Evolutionary conservation across 1,139 yeast genomes (phyloP).

Genomic region (Wickerhamomyces sp.): DNA sequence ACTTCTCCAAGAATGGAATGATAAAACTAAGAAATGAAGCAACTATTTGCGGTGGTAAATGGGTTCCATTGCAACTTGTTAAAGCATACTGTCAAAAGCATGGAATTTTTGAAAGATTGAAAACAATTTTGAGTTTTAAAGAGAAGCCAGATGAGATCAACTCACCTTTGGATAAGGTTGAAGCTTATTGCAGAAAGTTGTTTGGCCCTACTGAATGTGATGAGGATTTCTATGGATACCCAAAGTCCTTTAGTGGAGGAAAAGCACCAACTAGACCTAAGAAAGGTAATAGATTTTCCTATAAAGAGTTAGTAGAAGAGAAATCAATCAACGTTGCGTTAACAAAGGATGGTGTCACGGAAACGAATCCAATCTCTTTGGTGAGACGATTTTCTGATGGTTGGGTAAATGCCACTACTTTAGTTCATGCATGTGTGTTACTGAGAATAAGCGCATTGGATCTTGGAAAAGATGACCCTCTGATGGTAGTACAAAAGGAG

Average conservation of each 20-base stretch:
- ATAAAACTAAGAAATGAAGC: conserved; percentile 15
- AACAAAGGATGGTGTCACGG: conserved; percentile 5
- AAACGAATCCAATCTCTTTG: conserved; percentile 1
- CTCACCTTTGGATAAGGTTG: conserved; percentile 10
- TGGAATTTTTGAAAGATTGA: conserved; percentile 12
- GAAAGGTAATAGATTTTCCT: conserved; percentile 1
- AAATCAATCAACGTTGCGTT: conserved; percentile 5
- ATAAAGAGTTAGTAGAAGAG: conserved; percentile 7
- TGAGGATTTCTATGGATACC: conserved; percentile 15
- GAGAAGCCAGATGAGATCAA: conserved; percentile 11
- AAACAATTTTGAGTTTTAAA: conserved; percentile 16
- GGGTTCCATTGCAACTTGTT: conserved; percentile 16
- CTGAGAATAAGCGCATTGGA: conserved; percentile 15
- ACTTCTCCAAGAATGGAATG: conserved; percentile 3
- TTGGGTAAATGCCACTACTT: conserved; percentile 17
- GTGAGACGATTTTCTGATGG: conserved; percentile 22
- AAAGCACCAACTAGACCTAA: conserved; percentile 12
- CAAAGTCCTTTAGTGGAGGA: conserved; percentile 17
- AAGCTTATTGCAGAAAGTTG: conserved; percentile 6
- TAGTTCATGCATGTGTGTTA: conserved; percentile 15
- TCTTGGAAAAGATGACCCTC: conserved; percentile 21
- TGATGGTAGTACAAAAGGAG: conserved; percentile 15
- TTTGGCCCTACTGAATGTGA: conserved; percentile 14
- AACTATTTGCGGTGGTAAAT: conserved; percentile 23
- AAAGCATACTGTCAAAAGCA: conserved; percentile 15